phyloP scores from a whole-genome alignment of 2,329 filamentous ascomycete genomes.

The Clonostachys solani region DNA sequence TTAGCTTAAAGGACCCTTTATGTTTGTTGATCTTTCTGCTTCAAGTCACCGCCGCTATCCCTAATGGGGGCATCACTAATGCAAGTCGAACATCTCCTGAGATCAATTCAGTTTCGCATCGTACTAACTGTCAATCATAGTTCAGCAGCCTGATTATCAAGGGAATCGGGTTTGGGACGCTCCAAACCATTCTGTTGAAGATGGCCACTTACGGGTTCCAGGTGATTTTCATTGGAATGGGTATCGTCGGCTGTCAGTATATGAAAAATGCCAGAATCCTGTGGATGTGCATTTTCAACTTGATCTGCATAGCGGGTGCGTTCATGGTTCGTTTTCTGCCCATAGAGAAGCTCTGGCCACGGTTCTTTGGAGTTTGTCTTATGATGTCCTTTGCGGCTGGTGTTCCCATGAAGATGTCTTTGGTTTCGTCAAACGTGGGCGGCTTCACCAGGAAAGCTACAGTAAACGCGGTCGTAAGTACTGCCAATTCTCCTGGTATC shows the following conservation, averaged over 20 bases:
- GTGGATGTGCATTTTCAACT: conserved; percentile 14
- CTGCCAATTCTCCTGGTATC: not conserved
- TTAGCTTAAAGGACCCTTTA: conserved; percentile 25
- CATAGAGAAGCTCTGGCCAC: conserved; percentile 11
- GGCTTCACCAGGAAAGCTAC: conserved; percentile 21
- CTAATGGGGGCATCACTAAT: conserved; percentile 42
- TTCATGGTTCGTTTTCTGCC: conserved; percentile 16
- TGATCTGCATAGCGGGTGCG: conserved; percentile 15
- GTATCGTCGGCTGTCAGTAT: conserved; percentile 17
- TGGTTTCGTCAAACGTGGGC: conserved; percentile 17
- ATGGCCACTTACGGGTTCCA: conserved; percentile 52
- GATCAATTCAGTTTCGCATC: conserved; percentile 3
- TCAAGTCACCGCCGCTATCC: conserved; percentile 42
- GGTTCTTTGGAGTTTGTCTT: conserved; percentile 14
- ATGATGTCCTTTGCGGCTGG: conserved; percentile 13
- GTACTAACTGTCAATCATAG: conserved; percentile 19
- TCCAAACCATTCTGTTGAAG: conserved; percentile 52
- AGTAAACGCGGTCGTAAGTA: conserved; percentile 12
- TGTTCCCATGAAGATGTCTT: conserved; percentile 15
- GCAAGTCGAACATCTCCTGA: no score
- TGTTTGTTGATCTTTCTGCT: conserved; percentile 32
- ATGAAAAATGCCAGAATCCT: conserved; percentile 12
- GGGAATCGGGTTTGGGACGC: conserved; percentile 48
- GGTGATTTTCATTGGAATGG: conserved; percentile 8
- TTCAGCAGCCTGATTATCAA: conserved; percentile 54